A percentile compares a stretch with the other conserved stretches of the same genome.
phyloP scores from a whole-genome alignment of 805 yeast genomes.

The Wickerhamomyces queroliae region DNA sequence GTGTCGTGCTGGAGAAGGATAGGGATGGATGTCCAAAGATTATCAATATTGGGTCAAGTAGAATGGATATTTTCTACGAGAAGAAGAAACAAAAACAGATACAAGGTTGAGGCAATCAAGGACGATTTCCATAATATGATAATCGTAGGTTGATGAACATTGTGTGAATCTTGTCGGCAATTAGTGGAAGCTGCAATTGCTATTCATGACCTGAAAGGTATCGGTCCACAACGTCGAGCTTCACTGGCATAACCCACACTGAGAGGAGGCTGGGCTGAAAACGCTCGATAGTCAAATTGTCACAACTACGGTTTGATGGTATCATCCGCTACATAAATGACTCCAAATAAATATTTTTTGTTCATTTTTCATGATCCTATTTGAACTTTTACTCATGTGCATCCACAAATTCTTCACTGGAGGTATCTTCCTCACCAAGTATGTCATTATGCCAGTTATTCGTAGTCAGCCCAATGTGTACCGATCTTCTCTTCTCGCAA shows the following conservation, averaged over 20 bases:
- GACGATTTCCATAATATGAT: no score
- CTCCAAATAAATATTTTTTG: no score
- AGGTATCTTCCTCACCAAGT: constrained; percentile 1
- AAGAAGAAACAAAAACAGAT: constrained; percentile 32
- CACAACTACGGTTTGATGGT: no score
- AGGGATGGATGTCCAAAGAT: constrained; percentile 92
- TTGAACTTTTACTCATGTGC: neutral
- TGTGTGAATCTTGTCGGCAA: no score
- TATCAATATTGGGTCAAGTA: constrained; percentile 72
- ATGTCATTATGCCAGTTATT: constrained; percentile 1
- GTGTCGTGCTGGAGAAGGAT: constrained; percentile 72
- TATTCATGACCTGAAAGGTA: neutral
- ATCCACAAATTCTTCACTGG: constrained; percentile 6
- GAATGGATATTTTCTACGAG: constrained; percentile 60
- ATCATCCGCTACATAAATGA: no score
- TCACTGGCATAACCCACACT: no score
- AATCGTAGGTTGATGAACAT: no score
- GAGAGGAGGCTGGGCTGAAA: no score
- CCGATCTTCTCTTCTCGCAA: no score
- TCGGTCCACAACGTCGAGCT: neutral
- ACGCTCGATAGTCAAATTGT: no score
- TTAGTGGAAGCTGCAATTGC: neutral
- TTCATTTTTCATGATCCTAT: neutral
- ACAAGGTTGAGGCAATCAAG: constrained; percentile 2
- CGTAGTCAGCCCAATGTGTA: no score